Evolutionary conservation across 2,329 filamentous ascomycete species (phyloP), one percentile per base, ranked within the genome.

Genomic region (Metarhizium sp.): DNA sequence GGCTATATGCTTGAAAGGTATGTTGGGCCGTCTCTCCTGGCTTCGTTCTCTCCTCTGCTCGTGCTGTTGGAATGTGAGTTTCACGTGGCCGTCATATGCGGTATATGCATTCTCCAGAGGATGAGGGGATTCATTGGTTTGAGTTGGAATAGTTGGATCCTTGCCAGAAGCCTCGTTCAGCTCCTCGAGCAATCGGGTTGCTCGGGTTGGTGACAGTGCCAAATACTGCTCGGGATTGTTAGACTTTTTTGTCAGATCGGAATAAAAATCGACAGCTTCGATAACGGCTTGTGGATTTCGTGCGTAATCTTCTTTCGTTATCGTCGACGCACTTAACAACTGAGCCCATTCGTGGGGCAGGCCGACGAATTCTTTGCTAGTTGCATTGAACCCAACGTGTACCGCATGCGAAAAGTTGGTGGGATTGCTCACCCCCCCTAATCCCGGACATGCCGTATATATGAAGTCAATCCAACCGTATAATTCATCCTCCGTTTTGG

Each of bases 391-490:
- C 57, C 92, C 92, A 62, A 97, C 92, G 69, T 97, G 92, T 30
- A 97, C 91, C 50, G 91, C 87, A 69, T 97, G 92, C 30, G 88
- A 90, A 75, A 97, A 97, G 75, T 96, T 96, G 60, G 92, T 96
- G 6, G 92, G 92, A 71, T 96, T 96, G 73, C 92, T 96, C 55
- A 97, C 92, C 62, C 92, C 92, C 59, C 92, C 91, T 89, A 96
- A 95, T 59, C 89, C 92, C n/a, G 92, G 92, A 70, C 92, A 96
- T 60, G 92, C 86, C 63, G 91, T 90, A 69, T 96, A 96, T 62
- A 97, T 94, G 68, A 90, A 89, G 71, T 97, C 92, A 65, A 96
- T 95, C 92, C 92, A 97, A 64, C 95, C 90, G 71, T 97, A 97
- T 55, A 97, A 84, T 62, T 97, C 92, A 67, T 95, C 91, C 65